Percentiles rank a stretch among this genome's conserved stretches.
Evolutionary conservation across 148 eudicot genomes (phyloP).

Genomic region (Vaccinium macrocarpon): DNA sequence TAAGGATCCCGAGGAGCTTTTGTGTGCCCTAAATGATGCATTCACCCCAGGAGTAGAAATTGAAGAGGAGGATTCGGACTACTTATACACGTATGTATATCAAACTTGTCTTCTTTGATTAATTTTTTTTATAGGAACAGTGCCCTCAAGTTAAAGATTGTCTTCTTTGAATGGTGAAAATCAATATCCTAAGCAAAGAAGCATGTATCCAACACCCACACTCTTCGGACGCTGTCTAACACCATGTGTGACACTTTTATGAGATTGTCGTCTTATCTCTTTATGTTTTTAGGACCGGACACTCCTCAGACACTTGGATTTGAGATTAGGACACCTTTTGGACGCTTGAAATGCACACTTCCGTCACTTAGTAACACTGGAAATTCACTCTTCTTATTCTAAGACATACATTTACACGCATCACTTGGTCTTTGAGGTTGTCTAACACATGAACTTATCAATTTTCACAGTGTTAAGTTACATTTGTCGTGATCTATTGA

Average conservation of each 20-base stretch:
- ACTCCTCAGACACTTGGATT: neutral
- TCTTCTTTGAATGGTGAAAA: neutral
- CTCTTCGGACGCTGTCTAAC: neutral
- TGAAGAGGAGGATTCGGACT: constrained; percentile 63
- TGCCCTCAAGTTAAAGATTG: neutral
- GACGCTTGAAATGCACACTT: neutral
- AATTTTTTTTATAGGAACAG: neutral
- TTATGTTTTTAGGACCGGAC: neutral
- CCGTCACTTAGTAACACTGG: neutral
- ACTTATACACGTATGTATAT: constrained; percentile 71
- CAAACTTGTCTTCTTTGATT: neutral
- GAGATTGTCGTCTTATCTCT: neutral
- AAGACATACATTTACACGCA: neutral
- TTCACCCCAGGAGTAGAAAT: constrained; percentile 86
- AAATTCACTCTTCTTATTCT: neutral
- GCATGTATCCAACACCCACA: neutral
- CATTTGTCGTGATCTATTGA: neutral
- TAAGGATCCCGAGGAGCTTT: constrained; percentile 77
- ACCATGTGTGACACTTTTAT: neutral
- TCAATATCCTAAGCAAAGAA: neutral
- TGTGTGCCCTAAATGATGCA: constrained; percentile 70
- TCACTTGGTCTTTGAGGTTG: constrained; percentile 4
- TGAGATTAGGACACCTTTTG: neutral
- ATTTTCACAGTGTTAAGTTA: neutral
- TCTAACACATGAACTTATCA: neutral